phyloP scores from a whole-genome alignment of 129 eudicot species.

The Centrapalus pauciflorus region DNA sequence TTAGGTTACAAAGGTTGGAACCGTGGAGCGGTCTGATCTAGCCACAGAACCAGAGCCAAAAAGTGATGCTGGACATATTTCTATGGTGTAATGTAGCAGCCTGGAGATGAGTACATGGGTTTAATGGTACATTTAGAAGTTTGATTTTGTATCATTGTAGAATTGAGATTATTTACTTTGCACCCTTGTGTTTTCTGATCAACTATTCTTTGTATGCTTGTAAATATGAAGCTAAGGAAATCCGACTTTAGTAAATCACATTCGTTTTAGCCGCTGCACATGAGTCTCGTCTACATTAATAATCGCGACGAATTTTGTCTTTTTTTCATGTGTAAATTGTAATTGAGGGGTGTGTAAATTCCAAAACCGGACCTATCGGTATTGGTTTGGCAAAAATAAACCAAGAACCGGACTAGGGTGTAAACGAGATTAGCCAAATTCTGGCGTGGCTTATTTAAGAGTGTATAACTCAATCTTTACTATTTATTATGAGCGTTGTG shows the following conservation, averaged over 20 bases:
- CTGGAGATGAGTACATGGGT: neutral
- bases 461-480: too few relatives aligned
- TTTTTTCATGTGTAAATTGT: neutral
- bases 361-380: too few relatives aligned
- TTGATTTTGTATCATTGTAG: neutral
- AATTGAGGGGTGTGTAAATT: too few relatives aligned
- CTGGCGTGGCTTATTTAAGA: too few relatives aligned
- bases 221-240: neutral
- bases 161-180: neutral
- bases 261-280: neutral
- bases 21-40: neutral
- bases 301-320: neutral
- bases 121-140: constrained; percentile 3
- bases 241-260: neutral
- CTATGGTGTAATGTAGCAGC: constrained; percentile 5
- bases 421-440: too few relatives aligned
- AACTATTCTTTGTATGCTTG: constrained; percentile 12
- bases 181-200: constrained; percentile 11
- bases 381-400: too few relatives aligned
- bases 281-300: neutral
- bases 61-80: too few relatives aligned
- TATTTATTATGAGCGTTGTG: too few relatives aligned
- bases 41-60: too few relatives aligned
- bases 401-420: too few relatives aligned
- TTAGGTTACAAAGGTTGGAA: neutral